Evolutionary conservation across 1,139 yeast species (phyloP).

Genomic region (Yamadazyma atmosphaerica): DNA sequence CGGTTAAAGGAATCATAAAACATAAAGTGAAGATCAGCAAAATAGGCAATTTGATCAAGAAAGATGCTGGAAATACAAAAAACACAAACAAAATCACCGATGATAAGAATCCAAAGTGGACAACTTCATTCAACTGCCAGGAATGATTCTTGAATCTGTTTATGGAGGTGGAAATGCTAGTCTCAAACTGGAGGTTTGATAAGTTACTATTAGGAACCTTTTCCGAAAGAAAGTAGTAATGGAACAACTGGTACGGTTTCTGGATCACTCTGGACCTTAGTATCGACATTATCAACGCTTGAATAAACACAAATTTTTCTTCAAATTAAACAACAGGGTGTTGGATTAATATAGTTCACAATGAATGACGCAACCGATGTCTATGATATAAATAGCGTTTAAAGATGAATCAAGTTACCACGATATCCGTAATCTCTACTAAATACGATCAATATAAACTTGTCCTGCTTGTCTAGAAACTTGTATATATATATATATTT

Average conservation of each 20-base stretch:
- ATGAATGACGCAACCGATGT: too few species aligned
- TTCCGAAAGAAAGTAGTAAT: conserved; percentile 57
- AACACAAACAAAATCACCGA: conserved; percentile 53
- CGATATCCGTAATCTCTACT: too few species aligned
- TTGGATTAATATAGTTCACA: too few species aligned
- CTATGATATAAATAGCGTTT: too few species aligned
- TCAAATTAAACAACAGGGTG: too few species aligned
- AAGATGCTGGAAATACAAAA: conserved; percentile 52
- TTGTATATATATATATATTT: background rate
- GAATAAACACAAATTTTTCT: background rate
- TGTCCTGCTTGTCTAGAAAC: too few species aligned
- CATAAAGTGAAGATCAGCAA: conserved; percentile 35
- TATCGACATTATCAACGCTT: conserved; percentile 19
- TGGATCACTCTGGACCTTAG: conserved; percentile 37
- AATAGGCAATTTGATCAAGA: conserved; percentile 46
- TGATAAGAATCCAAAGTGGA: conserved; percentile 53
- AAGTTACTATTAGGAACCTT: conserved; percentile 55
- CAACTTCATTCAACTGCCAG: conserved; percentile 45
- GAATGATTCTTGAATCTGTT: conserved; percentile 49
- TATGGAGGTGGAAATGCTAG: conserved; percentile 53
- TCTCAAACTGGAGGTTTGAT: conserved; percentile 59
- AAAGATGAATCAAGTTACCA: too few species aligned
- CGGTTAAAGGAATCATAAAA: conserved; percentile 69
- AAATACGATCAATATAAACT: too few species aligned
- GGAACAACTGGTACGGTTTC: conserved; percentile 46